A percentile compares a stretch with the other conserved stretches of the same genome.
Conservation (phyloP, 1,284 basidiomycete species). For the Lignosus rhinocerotis region DNA sequence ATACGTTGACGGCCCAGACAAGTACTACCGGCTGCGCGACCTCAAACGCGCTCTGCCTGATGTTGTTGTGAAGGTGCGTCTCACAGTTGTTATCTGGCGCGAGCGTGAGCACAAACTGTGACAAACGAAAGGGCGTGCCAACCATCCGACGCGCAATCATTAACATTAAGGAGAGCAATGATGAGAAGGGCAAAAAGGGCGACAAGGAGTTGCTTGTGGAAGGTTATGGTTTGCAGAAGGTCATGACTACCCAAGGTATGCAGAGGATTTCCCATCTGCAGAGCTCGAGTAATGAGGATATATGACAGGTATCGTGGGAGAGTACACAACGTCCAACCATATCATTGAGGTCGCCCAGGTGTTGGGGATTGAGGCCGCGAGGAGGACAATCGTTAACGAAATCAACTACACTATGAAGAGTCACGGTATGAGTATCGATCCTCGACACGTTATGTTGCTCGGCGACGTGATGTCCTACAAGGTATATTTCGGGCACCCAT, state of each 20-base stretch:
- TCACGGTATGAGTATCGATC: slow-evolving; percentile 99
- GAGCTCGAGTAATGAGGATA: not conserved
- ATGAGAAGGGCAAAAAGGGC: slow-evolving; percentile 73
- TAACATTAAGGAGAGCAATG: slow-evolving; percentile 85
- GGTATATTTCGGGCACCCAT: slow-evolving; percentile 39
- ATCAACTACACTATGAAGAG: slow-evolving; percentile 97
- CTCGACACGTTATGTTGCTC: slow-evolving; percentile 97
- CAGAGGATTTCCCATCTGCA: not conserved
- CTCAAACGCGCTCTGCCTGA: slow-evolving; percentile 80
- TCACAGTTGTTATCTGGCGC: no score
- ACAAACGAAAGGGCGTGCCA: slow-evolving; percentile 65
- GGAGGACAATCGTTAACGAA: slow-evolving; percentile 94
- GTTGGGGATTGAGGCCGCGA: slow-evolving; percentile 96
- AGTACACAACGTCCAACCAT: slow-evolving; percentile 94
- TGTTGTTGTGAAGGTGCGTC: slow-evolving; percentile 83
- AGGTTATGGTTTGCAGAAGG: slow-evolving; percentile 96
- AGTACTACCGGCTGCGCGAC: slow-evolving; percentile 87
- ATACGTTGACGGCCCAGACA: slow-evolving; percentile 82
- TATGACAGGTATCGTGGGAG: slow-evolving; percentile 81
- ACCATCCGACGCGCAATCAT: slow-evolving; percentile 90
- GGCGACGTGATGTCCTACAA: slow-evolving; percentile 99
- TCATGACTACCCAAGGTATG: slow-evolving; percentile 95
- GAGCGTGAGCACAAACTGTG: no score
- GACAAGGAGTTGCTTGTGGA: slow-evolving; percentile 91
- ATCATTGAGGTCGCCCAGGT: slow-evolving; percentile 96